These are phyloP conservation scores for Saposhnikovia divaricata DNA, from an alignment of 129 eudicot species.

Conservation along the genomic window DNA sequence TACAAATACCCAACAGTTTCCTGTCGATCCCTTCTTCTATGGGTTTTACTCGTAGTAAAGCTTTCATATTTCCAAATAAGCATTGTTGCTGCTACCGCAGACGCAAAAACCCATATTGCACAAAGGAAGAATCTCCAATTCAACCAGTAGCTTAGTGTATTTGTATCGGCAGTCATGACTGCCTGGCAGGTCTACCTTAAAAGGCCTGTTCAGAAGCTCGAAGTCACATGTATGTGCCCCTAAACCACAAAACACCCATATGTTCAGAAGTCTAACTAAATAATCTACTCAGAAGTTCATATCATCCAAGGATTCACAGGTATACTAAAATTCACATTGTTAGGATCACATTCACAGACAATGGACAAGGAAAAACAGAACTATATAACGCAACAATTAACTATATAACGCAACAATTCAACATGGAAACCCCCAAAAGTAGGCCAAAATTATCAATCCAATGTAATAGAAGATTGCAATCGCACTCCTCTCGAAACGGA, in stretches of 20 bases:
- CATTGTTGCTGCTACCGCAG: slow-evolving; percentile 26
- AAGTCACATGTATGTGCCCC: slow-evolving; percentile 7
- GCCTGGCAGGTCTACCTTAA: slow-evolving; percentile 14
- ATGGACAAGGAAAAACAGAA: too few species aligned
- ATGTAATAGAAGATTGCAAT: not conserved
- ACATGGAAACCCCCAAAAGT: not conserved
- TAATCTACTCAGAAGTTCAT: not conserved
- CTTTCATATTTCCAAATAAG: slow-evolving; percentile 57
- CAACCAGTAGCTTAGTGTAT: slow-evolving; percentile 65
- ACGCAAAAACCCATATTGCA: slow-evolving; percentile 52
- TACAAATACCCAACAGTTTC: slow-evolving; percentile 41
- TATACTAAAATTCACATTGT: too few species aligned
- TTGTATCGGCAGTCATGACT: slow-evolving; percentile 39
- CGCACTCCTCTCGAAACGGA: not conserved
- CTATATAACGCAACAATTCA: not conserved
- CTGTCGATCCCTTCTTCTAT: slow-evolving; percentile 22
- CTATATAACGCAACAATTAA: not conserved
- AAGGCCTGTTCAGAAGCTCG: slow-evolving; percentile 29
- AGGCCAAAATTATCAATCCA: not conserved
- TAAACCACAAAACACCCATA: not conserved
- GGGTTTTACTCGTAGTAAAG: slow-evolving; percentile 21
- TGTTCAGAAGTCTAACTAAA: not conserved
- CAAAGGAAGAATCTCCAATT: slow-evolving; percentile 88
- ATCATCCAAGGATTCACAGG: not conserved
- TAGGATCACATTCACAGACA: too few species aligned